Conservation (phyloP, 2,329 filamentous ascomycete species). For the Westerdykella aurantiaca region DNA sequence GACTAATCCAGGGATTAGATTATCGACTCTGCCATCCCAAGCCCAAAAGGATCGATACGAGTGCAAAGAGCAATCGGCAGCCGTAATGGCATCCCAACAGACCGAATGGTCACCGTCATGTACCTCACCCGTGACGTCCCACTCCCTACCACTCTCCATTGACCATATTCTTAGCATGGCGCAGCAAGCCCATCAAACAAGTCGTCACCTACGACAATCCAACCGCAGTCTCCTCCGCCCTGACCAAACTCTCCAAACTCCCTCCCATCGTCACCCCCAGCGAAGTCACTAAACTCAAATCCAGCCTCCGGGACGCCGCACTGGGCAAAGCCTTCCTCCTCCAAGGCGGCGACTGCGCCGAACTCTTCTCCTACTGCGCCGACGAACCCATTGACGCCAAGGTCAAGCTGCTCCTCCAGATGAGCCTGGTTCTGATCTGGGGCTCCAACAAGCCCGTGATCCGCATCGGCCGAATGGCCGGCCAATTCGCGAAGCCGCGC, state of each 20-base stretch:
- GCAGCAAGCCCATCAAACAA: constrained; percentile 73
- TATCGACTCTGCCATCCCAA: too few relatives aligned
- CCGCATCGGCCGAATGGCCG: constrained; percentile 90
- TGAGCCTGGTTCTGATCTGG: constrained; percentile 94
- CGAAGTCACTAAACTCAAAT: constrained; percentile 75
- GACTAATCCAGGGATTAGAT: too few relatives aligned
- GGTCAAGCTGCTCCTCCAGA: constrained; percentile 92
- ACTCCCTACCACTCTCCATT: constrained; percentile 5
- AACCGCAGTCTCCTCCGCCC: constrained; percentile 53
- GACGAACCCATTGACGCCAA: constrained; percentile 87
- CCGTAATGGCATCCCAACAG: not conserved
- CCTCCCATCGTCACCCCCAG: constrained; percentile 74
- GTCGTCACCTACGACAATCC: constrained; percentile 63
- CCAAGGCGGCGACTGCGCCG: constrained; percentile 94
- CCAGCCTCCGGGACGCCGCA: constrained; percentile 76
- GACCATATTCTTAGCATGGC: constrained; percentile 54
- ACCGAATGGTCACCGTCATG: constrained; percentile 39
- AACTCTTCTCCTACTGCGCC: constrained; percentile 94
- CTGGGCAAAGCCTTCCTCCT: constrained; percentile 87
- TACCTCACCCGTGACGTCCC: constrained; percentile 9
- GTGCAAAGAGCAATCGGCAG: too few relatives aligned
- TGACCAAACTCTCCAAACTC: constrained; percentile 60
- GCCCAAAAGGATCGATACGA: too few relatives aligned
- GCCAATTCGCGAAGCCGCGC: constrained; percentile 93
- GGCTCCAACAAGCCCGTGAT: constrained; percentile 77